These are phyloP conservation scores for Oldenlandia corymbosa DNA, from an alignment of 257 asterid species.

Conservation along the genomic window DNA sequence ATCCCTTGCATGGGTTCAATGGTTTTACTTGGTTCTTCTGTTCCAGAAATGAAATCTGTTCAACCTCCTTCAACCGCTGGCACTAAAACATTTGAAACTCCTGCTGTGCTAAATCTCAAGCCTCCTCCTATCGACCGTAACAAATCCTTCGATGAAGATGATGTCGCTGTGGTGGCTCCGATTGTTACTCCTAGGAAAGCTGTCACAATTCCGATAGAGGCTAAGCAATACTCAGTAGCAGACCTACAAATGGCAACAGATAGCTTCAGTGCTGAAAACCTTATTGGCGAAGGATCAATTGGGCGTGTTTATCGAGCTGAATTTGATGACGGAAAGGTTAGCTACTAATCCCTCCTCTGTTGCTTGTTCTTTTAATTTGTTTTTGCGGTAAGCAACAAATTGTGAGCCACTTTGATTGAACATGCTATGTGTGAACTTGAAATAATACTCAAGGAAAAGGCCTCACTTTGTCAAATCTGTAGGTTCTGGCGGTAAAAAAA, in stretches of 20 bases:
- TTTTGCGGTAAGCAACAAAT: not conserved
- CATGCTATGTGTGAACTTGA: not conserved
- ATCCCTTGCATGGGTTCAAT: not conserved
- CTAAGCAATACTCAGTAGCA: slow-evolving; percentile 64
- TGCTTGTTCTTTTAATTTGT: not conserved
- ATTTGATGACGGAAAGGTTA: slow-evolving; percentile 74
- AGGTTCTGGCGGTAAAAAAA: slow-evolving; percentile 96
- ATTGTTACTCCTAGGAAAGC: slow-evolving; percentile 60
- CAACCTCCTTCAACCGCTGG: slow-evolving; percentile 41
- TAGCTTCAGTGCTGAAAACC: slow-evolving; percentile 73
- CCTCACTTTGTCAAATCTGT: not conserved
- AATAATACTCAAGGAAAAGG: not conserved
- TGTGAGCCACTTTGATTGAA: not conserved
- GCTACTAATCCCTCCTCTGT: not conserved
- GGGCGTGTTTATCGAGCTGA: slow-evolving; percentile 89
- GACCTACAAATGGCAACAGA: slow-evolving; percentile 92
- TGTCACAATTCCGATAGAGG: slow-evolving; percentile 49
- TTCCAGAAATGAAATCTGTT: slow-evolving; percentile 55
- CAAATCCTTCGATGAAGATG: slow-evolving; percentile 80
- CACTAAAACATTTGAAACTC: slow-evolving; percentile 52
- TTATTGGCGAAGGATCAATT: slow-evolving; percentile 83
- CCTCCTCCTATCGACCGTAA: slow-evolving; percentile 80
- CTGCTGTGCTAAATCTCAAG: slow-evolving; percentile 54
- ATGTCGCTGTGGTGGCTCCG: slow-evolving; percentile 47
- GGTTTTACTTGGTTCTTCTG: slow-evolving; percentile 7